Conservation (phyloP, 176 grass and related monocot species). For the Eleusine coracana region DNA sequence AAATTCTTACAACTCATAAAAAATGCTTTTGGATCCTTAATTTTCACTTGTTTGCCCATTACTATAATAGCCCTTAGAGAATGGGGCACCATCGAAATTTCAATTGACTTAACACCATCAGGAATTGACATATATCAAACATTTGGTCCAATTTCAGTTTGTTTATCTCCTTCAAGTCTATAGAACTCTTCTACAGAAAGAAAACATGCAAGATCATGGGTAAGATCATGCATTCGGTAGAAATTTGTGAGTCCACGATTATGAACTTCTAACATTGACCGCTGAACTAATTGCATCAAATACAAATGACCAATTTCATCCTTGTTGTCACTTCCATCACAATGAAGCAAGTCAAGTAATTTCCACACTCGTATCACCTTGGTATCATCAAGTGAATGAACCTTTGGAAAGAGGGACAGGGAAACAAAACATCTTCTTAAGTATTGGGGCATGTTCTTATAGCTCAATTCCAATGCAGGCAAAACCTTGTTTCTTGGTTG, state of each 20-base stretch:
- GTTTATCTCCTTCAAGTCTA: slow-evolving; percentile 18
- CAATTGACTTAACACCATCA: neutral
- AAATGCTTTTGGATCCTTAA: neutral
- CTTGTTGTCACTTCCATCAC: neutral
- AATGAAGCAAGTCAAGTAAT: slow-evolving; percentile 32
- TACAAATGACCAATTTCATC: slow-evolving; percentile 29
- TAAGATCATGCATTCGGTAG: neutral
- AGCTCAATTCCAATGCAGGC: slow-evolving; percentile 48
- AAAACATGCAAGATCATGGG: slow-evolving; percentile 28
- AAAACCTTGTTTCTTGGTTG: slow-evolving; percentile 17
- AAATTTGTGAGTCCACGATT: neutral
- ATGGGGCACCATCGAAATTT: neutral
- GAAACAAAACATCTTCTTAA: slow-evolving; percentile 46
- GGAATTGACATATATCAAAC: slow-evolving; percentile 22
- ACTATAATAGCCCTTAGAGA: neutral
- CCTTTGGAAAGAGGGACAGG: slow-evolving; percentile 47
- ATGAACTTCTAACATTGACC: neutral
- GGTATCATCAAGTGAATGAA: slow-evolving; percentile 18
- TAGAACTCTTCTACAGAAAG: slow-evolving; percentile 19
- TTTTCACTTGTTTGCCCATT: neutral
- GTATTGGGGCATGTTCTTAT: slow-evolving; percentile 30
- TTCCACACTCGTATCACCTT: slow-evolving; percentile 39
- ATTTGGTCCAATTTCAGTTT: neutral
- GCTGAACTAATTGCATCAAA: slow-evolving; percentile 43
- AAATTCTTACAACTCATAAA: neutral